phyloP scores from a whole-genome alignment of 371 early-diverging fungal genomes.

The Fennellomyces sp. region DNA sequence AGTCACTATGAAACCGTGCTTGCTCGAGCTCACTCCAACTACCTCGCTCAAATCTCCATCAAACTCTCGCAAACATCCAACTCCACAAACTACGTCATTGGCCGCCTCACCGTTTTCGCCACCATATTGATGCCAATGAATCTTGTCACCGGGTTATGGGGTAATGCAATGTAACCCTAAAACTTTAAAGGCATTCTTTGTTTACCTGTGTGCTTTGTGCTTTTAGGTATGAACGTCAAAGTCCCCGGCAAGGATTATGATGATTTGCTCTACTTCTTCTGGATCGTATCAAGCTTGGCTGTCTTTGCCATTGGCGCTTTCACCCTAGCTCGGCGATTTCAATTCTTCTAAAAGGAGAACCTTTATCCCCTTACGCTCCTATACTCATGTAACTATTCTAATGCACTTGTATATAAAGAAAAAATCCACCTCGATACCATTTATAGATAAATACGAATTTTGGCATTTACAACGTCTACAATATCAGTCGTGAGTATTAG shows the following conservation, averaged over 20 bases:
- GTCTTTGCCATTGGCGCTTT: constrained; percentile 42
- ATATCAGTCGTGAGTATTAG: too few relatives aligned
- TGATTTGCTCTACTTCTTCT: constrained; percentile 43
- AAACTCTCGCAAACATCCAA: constrained; percentile 93
- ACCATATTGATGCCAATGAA: constrained; percentile 91
- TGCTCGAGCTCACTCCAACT: constrained; percentile 89
- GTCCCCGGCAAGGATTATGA: constrained; percentile 71
- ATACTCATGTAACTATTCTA: too few relatives aligned
- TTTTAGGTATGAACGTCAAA: constrained; percentile 73
- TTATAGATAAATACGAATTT: too few relatives aligned
- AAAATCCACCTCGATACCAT: too few relatives aligned
- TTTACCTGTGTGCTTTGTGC: background rate
- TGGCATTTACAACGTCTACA: too few relatives aligned
- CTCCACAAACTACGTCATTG: constrained; percentile 86
- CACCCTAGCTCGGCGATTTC: constrained; percentile 28
- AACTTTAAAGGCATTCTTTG: background rate
- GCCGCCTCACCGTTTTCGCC: constrained; percentile 88
- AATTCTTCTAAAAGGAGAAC: constrained; percentile 21
- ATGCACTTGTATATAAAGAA: too few relatives aligned
- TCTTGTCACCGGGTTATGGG: constrained; percentile 79
- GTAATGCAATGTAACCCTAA: constrained; percentile 14
- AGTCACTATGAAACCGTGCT: constrained; percentile 90
- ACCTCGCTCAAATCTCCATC: constrained; percentile 93
- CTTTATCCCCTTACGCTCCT: too few relatives aligned
- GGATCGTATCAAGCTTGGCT: constrained; percentile 37